Evolutionary conservation across 495 filamentous ascomycete genomes (phyloP).

Genomic region (Neurospora sp.): DNA sequence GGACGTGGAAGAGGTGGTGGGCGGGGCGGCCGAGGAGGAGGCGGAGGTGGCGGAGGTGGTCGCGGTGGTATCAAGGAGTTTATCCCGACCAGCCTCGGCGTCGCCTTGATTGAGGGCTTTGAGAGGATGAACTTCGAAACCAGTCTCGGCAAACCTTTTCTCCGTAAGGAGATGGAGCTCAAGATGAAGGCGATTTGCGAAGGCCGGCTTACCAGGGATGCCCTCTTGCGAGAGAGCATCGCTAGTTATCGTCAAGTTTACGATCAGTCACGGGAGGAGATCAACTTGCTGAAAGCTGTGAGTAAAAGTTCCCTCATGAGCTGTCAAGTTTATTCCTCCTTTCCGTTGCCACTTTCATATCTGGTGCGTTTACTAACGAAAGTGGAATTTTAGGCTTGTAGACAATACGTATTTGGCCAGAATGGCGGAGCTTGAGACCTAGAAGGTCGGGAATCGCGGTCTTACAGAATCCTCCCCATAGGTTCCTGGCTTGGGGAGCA

Average conservation of each 20-base stretch:
- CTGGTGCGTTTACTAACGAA: not conserved
- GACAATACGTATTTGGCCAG: conserved; percentile 33
- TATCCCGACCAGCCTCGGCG: conserved; percentile 79
- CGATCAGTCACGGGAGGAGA: conserved; percentile 59
- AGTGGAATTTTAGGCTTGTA: conserved; percentile 28
- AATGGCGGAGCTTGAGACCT: conserved; percentile 9
- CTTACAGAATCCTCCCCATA: not conserved
- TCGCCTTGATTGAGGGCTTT: conserved; percentile 88
- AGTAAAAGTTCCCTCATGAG: conserved; percentile 16
- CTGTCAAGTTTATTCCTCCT: not conserved
- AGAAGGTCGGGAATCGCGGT: not conserved
- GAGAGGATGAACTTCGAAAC: conserved; percentile 84
- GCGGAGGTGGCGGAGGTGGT: conserved; percentile 29
- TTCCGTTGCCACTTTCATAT: not conserved
- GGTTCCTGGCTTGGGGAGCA: not conserved
- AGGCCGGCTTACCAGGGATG: conserved; percentile 60
- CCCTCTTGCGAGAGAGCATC: conserved; percentile 69
- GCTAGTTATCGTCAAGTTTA: conserved; percentile 80
- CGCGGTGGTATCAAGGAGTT: conserved; percentile 65
- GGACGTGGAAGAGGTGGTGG: too few relatives aligned
- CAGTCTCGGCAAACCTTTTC: conserved; percentile 90
- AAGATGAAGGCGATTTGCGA: conserved; percentile 93
- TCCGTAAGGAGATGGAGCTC: conserved; percentile 94
- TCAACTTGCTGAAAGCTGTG: conserved; percentile 66
- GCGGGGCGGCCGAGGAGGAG: conserved; percentile 31